A percentile compares a stretch with the other conserved stretches of the same genome.
These are phyloP conservation scores for Plasmopara viticola DNA, from an alignment of 352 stramenopile genomes.

Conservation along the genomic window DNA sequence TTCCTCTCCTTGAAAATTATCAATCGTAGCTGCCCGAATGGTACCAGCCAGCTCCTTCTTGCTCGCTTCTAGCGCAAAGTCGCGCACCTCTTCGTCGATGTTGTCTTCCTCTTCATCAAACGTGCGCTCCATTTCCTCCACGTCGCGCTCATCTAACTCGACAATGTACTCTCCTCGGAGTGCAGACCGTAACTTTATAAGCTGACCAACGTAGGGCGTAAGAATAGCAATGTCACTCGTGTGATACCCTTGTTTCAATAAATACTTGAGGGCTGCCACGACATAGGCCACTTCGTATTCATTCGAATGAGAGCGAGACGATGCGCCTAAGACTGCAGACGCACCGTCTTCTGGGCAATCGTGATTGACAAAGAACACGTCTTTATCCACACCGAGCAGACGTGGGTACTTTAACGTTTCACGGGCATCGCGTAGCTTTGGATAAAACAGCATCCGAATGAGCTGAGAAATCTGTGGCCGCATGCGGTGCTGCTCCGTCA, in stretches of 20 bases:
- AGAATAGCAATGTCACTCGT: slow-evolving; percentile 61
- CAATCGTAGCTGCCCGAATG: slow-evolving; percentile 48
- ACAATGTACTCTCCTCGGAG: slow-evolving; percentile 36
- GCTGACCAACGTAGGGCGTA: slow-evolving; percentile 79
- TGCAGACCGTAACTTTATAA: slow-evolving; percentile 45
- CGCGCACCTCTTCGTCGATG: slow-evolving; percentile 14
- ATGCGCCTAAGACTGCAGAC: slow-evolving; percentile 13
- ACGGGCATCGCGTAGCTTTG: slow-evolving; percentile 44
- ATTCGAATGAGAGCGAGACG: slow-evolving; percentile 55
- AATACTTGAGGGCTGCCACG: slow-evolving; percentile 60
- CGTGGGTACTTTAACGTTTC: slow-evolving; percentile 43
- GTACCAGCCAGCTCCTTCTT: slow-evolving; percentile 25
- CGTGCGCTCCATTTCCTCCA: slow-evolving; percentile 39
- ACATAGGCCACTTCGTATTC: slow-evolving; percentile 54
- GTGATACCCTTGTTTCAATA: slow-evolving; percentile 67
- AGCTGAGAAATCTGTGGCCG: slow-evolving; percentile 70
- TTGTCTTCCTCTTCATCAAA: slow-evolving; percentile 28
- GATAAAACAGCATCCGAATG: slow-evolving; percentile 65
- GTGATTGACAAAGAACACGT: slow-evolving; percentile 76
- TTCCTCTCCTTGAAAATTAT: slow-evolving; percentile 81
- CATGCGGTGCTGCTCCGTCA: slow-evolving; percentile 79
- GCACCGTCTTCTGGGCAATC: slow-evolving; percentile 31
- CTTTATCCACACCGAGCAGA: slow-evolving; percentile 45
- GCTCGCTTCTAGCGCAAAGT: slow-evolving; percentile 11
- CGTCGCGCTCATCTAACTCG: slow-evolving; percentile 34